These are phyloP conservation scores for Lecanoromycetidae sp. DNA, from an alignment of 2,329 filamentous ascomycete genomes.

Conservation along the genomic window DNA sequence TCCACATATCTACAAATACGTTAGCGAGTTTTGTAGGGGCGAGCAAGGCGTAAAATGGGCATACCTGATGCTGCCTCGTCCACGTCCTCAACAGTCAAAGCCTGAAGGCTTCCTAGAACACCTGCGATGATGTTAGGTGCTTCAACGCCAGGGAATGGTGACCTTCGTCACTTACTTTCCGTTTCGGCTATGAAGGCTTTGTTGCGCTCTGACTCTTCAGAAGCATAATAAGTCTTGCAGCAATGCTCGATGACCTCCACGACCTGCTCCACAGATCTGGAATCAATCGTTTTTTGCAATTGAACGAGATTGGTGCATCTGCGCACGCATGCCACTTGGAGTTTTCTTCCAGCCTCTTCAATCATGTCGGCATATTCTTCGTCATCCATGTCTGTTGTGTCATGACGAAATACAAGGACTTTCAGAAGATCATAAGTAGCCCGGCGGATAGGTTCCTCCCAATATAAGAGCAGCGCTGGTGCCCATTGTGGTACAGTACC, in stretches of 20 bases:
- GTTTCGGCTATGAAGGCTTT: conserved; percentile 25
- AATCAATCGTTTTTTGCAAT: conserved; percentile 23
- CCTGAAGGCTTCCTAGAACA: conserved; percentile 22
- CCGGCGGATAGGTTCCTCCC: conserved; percentile 34
- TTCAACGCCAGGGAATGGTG: conserved; percentile 9
- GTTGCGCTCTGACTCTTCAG: conserved; percentile 28
- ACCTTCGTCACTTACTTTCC: conserved; percentile 24
- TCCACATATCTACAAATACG: conserved; percentile 1
- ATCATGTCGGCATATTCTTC: conserved; percentile 21
- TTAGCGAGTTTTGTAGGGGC: background rate
- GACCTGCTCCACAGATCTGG: conserved; percentile 28
- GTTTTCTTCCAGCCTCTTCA: conserved; percentile 8
- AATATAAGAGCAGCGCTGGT: conserved; percentile 41
- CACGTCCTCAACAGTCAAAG: conserved; percentile 26
- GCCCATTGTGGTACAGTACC: conserved; percentile 38
- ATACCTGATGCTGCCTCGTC: conserved; percentile 30
- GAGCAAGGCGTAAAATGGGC: background rate
- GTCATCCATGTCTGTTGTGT: conserved; percentile 21
- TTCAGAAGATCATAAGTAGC: conserved; percentile 34
- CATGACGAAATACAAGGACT: conserved; percentile 30
- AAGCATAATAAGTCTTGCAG: conserved; percentile 27
- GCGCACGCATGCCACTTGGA: conserved; percentile 16
- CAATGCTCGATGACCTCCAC: conserved; percentile 29
- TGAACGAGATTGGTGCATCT: conserved; percentile 13
- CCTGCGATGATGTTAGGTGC: conserved; percentile 16